Evolutionary conservation across 306 rosid species (phyloP), one percentile per base, ranked within the genome.

Genomic region (Rosa persica): DNA sequence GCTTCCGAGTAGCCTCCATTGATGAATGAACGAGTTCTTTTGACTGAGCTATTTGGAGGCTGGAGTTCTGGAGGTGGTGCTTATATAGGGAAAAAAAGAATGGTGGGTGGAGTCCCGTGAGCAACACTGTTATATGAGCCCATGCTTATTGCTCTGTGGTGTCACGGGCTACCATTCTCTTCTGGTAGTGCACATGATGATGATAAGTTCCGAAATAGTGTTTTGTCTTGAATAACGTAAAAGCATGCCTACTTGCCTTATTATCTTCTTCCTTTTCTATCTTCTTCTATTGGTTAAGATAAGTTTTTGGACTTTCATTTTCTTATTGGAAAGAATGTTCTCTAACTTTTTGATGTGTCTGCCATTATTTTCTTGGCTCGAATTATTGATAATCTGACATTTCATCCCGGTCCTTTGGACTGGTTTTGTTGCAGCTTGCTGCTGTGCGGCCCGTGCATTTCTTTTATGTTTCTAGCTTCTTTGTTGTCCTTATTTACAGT

Each of bases 1-100:
- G 30, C 60, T 69, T 81, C 8, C 25, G 19, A 60, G 47, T 49
- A 65, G 57, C 46, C 58, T 47, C 39, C 80, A 75, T 81, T 4
- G 39, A 3, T 47, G n/a, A 47, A 70, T 46, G 51, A 25, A 43
- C 15, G 15, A 10, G 11, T 9, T 72, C 15, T 52, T 3, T 20
- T 8, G 6, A 70, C 15, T 25, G 38, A 64, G 16, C 8, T 20
- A 4, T 55, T 22, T 27, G 39, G 40, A 22, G 7, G 25, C 15
- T 25, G 20, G 11, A 34, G 39, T 25, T 7, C 9, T 25, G 55
- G 17, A 15, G 23, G 13, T 39, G 39, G n/a, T 52, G 7, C 5
- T n/a, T 73, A 44, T 61, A 40, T 64, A 61, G 64, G 27, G 13
- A 25, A 66, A 3, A 40, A 22, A 6, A 64, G 11, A 5, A 3